A percentile compares a stretch with the other conserved stretches of the same genome.
Evolutionary conservation across 1,139 yeast genomes (phyloP).

Genomic region (Suhomyces maxii): DNA sequence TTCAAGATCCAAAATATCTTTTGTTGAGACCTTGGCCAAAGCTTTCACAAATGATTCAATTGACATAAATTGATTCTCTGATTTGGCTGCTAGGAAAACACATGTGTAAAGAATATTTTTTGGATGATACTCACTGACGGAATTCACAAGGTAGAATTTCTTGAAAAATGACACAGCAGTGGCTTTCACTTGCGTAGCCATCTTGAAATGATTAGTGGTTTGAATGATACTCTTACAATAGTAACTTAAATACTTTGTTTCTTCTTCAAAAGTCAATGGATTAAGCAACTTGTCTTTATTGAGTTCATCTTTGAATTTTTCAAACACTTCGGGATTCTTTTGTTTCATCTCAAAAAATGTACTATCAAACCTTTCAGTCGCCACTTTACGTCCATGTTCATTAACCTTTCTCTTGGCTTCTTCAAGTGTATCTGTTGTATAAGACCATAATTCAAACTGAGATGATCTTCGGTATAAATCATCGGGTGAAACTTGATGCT

Average conservation of each 20-base stretch:
- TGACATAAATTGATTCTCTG: constrained; percentile 86
- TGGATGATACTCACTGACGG: constrained; percentile 87
- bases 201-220: constrained; percentile 43
- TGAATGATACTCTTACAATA: constrained; percentile 72
- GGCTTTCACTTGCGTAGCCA: constrained; percentile 59
- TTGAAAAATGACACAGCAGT: constrained; percentile 84
- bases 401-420: constrained; percentile 50
- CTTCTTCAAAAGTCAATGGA: constrained; percentile 66
- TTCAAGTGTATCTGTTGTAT: constrained; percentile 55
- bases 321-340: constrained; percentile 31
- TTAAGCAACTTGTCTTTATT: constrained; percentile 36
- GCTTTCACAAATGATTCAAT: constrained; percentile 77
- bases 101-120: constrained; percentile 81
- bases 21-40: constrained; percentile 63
- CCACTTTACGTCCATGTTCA: constrained; percentile 47
- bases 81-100: constrained; percentile 86
- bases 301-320: constrained; percentile 33
- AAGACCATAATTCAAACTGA: constrained; percentile 87
- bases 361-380: constrained; percentile 36
- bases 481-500: constrained; percentile 50
- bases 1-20: constrained; percentile 74
- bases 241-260: constrained; percentile 60
- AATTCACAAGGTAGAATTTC: constrained; percentile 74
- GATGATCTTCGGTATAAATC: constrained; percentile 85
- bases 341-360: constrained; percentile 28